Base-by-base conservation (phyloP, 2,329 filamentous ascomycete species). In the Claviceps digitariae region DNA sequence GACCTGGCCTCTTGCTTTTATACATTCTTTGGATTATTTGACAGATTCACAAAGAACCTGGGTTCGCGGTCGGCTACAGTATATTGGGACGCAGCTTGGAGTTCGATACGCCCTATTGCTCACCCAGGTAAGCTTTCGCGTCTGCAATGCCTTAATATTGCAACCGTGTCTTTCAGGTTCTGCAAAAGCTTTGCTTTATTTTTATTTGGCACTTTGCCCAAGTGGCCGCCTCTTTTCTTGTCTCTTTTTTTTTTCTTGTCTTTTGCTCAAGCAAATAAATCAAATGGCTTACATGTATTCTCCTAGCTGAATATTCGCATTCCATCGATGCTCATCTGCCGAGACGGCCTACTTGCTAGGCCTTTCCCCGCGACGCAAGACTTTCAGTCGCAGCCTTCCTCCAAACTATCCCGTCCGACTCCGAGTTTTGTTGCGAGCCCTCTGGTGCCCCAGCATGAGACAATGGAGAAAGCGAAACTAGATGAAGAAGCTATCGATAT, bases 291-390 rank as follows among this genome's bases (percentile, higher is more conserved):
- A 50, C 17, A 15, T 31, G 12, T 9, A 20, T 29, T 7, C 36
- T 10, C 17, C n/a, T 50, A 81, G 78, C 70, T 81, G 51, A 72
- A 78, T 61, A 64, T 82, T 51, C 77, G 80, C 25, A 70, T 82
- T 20, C 80, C 81, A 2, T 82, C 78, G 0, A 82, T 83, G 79
- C 70, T 82, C 56, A 81, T 83, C 62, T 73, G 71, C 29, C 68
- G 74, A 38, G 78, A 81, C 59, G 70, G 70, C 4, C 63, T 78
- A 10, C 69, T 77, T 67, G 69, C 71, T 2, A 68, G 66, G 48
- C 70, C 72, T 2, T 72, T 71, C 52, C 67, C 69, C 6, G 63
- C 67, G 50, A 66, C 67, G 7, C 65, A 71, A 50, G 69, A 74
- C 59, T 72, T 75, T 55, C 68, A 73, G 58, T 73, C 71, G 63